A percentile compares a stretch with the other conserved stretches of the same genome.
phyloP scores from a whole-genome alignment of 2,329 filamentous ascomycete genomes.

The Alternaria tenuissima region DNA sequence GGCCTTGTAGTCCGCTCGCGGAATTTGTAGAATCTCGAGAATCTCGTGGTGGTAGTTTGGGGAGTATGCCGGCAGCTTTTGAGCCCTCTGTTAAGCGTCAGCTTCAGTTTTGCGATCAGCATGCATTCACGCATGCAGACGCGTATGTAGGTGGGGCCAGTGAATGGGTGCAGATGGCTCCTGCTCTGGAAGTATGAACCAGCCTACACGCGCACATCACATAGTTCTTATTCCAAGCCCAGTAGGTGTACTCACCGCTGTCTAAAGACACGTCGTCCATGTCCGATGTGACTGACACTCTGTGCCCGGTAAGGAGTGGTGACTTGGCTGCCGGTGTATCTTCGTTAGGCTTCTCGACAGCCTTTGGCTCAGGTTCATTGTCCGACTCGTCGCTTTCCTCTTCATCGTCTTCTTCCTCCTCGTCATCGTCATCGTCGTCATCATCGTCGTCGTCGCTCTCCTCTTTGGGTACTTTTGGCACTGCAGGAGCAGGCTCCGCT shows the following conservation, averaged over 20 bases:
- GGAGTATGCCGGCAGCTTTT: slow-evolving; percentile 45
- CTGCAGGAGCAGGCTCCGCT: slow-evolving; percentile 32
- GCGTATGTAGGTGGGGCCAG: neutral
- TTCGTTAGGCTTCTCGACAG: slow-evolving; percentile 20
- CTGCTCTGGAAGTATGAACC: slow-evolving; percentile 1
- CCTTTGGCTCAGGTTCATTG: slow-evolving; percentile 16
- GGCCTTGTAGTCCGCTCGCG: slow-evolving; percentile 64
- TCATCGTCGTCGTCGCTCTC: slow-evolving; percentile 22
- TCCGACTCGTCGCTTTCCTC: slow-evolving; percentile 16
- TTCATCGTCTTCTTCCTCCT: slow-evolving; percentile 21
- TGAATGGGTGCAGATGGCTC: neutral
- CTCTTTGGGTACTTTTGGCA: slow-evolving; percentile 25
- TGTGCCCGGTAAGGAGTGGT: slow-evolving; percentile 61
- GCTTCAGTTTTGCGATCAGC: slow-evolving; percentile 8
- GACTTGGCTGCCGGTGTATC: slow-evolving; percentile 55
- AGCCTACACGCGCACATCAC: slow-evolving; percentile 14
- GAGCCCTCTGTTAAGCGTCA: slow-evolving; percentile 39
- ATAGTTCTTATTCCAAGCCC: slow-evolving; percentile 10
- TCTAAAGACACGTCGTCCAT: slow-evolving; percentile 73
- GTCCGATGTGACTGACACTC: slow-evolving; percentile 63
- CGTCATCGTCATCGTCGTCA: slow-evolving; percentile 20
- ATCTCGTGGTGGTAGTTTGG: slow-evolving; percentile 64
- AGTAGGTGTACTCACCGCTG: slow-evolving; percentile 58
- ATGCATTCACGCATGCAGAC: neutral
- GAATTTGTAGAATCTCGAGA: slow-evolving; percentile 50